Percentiles rank a stretch among this genome's conserved stretches.
Conservation (phyloP, 495 filamentous ascomycete species). For the Rostrohypoxylon terebratum region DNA sequence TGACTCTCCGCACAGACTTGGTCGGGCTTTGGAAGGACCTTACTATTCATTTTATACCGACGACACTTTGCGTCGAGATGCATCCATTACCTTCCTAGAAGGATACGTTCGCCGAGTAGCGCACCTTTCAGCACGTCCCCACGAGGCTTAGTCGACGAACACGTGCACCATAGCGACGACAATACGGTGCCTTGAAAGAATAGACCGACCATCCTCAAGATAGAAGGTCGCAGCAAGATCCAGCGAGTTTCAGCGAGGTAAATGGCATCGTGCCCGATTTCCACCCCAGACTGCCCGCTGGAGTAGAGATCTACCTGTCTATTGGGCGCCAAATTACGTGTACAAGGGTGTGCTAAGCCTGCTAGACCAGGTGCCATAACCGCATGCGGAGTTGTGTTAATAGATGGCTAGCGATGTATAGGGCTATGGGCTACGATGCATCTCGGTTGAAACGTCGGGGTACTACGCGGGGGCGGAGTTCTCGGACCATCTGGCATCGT, state of each 20-base stretch:
- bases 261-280: background rate
- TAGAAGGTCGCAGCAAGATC: slow-evolving; percentile 31
- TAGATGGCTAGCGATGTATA: background rate
- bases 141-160: slow-evolving; percentile 15
- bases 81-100: slow-evolving; percentile 41
- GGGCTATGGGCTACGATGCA: slow-evolving; percentile 16
- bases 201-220: slow-evolving; percentile 19
- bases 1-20: slow-evolving; percentile 11
- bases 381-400: background rate
- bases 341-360: slow-evolving; percentile 16
- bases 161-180: slow-evolving; percentile 30
- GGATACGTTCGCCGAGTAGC: slow-evolving; percentile 24
- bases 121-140: background rate
- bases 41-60: slow-evolving; percentile 8
- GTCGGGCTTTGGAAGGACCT: background rate
- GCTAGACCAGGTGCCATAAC: background rate
- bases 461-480: slow-evolving; percentile 7
- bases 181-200: slow-evolving; percentile 3
- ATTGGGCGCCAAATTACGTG: background rate
- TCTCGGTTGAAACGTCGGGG: slow-evolving; percentile 8
- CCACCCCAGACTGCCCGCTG: slow-evolving; percentile 7
- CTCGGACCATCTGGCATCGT: background rate
- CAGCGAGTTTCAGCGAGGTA: background rate
- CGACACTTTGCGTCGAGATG: slow-evolving; percentile 7
- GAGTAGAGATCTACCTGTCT: slow-evolving; percentile 13